phyloP scores from a whole-genome alignment of 1,284 basidiomycete species.

The Rhodofomes roseus region DNA sequence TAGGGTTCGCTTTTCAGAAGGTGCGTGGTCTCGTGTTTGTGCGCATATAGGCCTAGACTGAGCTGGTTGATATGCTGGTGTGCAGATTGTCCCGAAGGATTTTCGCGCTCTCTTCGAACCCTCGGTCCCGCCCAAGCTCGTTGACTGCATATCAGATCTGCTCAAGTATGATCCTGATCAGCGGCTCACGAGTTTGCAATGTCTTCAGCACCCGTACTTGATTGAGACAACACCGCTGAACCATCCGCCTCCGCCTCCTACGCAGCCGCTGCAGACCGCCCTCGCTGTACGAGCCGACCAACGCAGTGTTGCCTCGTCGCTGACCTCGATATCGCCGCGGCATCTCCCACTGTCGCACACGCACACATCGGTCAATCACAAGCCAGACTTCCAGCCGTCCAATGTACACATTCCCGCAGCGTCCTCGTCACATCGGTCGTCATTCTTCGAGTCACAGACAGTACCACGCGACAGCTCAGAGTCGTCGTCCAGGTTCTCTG shows the following conservation, averaged over 20 bases:
- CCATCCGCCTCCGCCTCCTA: slow-evolving; percentile 58
- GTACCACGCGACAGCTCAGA: slow-evolving; percentile 27
- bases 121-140: slow-evolving; percentile 73
- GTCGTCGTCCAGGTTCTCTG: slow-evolving; percentile 33
- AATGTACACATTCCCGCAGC: slow-evolving; percentile 42
- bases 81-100: slow-evolving; percentile 72
- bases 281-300: slow-evolving; percentile 22
- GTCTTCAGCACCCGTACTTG: slow-evolving; percentile 88
- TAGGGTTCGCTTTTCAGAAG: slow-evolving; percentile 91
- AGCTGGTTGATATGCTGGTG: slow-evolving; percentile 6
- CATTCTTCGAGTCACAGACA: slow-evolving; percentile 41
- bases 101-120: slow-evolving; percentile 79
- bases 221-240: slow-evolving; percentile 66
- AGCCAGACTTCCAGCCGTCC: slow-evolving; percentile 33
- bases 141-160: slow-evolving; percentile 91
- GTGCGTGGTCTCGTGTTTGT: slow-evolving; percentile 36
- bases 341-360: slow-evolving; percentile 60
- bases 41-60: slow-evolving; percentile 10
- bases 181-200: slow-evolving; percentile 83
- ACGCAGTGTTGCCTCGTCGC: slow-evolving; percentile 24
- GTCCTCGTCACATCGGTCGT: slow-evolving; percentile 52
- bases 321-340: slow-evolving; percentile 51
- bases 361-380: slow-evolving; percentile 39
- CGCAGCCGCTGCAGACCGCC: slow-evolving; percentile 22
- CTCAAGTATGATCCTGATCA: slow-evolving; percentile 89